These are phyloP conservation scores for Metschnikowia rubicola DNA, from an alignment of 805 yeast species.

Conservation along the genomic window DNA sequence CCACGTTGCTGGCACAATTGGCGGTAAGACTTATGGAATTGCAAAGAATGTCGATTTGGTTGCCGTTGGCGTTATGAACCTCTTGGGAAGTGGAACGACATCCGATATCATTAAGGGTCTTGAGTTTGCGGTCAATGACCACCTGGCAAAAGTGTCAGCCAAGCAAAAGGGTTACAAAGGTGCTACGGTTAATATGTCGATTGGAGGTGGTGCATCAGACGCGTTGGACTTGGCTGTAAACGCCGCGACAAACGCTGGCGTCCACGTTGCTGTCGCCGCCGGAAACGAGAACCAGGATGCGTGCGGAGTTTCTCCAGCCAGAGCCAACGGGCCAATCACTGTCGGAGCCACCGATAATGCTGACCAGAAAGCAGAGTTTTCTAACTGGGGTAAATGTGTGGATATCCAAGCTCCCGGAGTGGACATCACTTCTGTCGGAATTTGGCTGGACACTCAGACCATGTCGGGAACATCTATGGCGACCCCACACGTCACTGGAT, in stretches of 20 bases:
- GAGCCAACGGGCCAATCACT: slow-evolving; percentile 78
- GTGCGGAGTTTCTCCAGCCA: slow-evolving; percentile 88
- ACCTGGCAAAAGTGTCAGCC: slow-evolving; percentile 49
- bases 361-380: slow-evolving; percentile 90
- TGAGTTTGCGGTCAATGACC: slow-evolving; percentile 77
- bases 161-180: slow-evolving; percentile 71
- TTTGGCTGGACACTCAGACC: slow-evolving; percentile 13
- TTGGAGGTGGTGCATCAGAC: slow-evolving; percentile 90
- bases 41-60: slow-evolving; percentile 77
- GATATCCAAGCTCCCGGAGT: slow-evolving; percentile 97
- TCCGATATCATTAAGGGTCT: slow-evolving; percentile 83
- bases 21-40: slow-evolving; percentile 74
- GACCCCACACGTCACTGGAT: slow-evolving; percentile 69
- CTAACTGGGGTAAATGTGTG: slow-evolving; percentile 94
- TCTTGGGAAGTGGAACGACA: slow-evolving; percentile 81
- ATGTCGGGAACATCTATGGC: slow-evolving; percentile 83
- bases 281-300: slow-evolving; percentile 95
- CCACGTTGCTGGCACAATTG: slow-evolving; percentile 96
- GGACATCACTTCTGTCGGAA: slow-evolving; percentile 59
- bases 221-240: slow-evolving; percentile 83
- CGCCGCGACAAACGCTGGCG: slow-evolving; percentile 84
- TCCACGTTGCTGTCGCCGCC: slow-evolving; percentile 94
- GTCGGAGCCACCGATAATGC: slow-evolving; percentile 92
- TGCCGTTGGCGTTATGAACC: slow-evolving; percentile 80
- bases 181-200: slow-evolving; percentile 87